These are phyloP conservation scores for Fusarium cyanostomum DNA, from an alignment of 2,329 filamentous ascomycete species.

Conservation along the genomic window DNA sequence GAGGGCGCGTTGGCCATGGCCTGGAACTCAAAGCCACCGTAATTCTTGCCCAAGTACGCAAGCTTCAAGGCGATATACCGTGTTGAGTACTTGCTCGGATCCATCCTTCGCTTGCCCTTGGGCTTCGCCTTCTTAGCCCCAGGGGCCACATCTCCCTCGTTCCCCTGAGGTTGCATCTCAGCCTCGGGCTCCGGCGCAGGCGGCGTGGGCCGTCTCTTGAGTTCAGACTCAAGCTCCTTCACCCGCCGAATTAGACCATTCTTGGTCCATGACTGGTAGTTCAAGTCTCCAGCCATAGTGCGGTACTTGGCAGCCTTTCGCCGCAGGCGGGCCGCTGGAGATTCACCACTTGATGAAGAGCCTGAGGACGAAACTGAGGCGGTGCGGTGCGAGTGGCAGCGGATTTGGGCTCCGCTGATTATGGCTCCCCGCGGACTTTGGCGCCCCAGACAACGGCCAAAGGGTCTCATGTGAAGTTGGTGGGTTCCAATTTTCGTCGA, in stretches of 20 bases:
- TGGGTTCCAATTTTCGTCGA: constrained; percentile 38
- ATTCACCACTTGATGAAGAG: constrained; percentile 40
- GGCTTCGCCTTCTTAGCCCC: constrained; percentile 44
- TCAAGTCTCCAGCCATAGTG: constrained; percentile 47
- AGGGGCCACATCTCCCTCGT: constrained; percentile 7
- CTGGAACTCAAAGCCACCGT: constrained; percentile 94
- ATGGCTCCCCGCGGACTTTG: constrained; percentile 38
- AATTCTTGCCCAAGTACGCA: constrained; percentile 89
- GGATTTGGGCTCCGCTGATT: constrained; percentile 22
- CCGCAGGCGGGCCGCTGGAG: constrained; percentile 14
- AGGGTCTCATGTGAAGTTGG: constrained; percentile 45
- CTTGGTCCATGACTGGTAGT: constrained; percentile 75
- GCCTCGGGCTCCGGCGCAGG: constrained; percentile 5
- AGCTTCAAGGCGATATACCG: constrained; percentile 91
- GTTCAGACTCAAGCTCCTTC: constrained; percentile 71
- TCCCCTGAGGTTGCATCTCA: constrained; percentile 2
- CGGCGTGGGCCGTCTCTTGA: constrained; percentile 58
- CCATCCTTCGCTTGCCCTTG: constrained; percentile 67
- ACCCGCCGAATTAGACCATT: constrained; percentile 75
- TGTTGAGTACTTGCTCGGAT: constrained; percentile 83
- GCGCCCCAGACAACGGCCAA: constrained; percentile 40
- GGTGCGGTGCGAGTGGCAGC: constrained; percentile 3
- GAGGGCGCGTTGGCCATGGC: constrained; percentile 76
- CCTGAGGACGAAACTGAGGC: constrained; percentile 12
- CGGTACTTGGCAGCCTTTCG: constrained; percentile 30